Conservation (phyloP, 108 stramenopile species). For the Nannochloropsis gaditana region DNA sequence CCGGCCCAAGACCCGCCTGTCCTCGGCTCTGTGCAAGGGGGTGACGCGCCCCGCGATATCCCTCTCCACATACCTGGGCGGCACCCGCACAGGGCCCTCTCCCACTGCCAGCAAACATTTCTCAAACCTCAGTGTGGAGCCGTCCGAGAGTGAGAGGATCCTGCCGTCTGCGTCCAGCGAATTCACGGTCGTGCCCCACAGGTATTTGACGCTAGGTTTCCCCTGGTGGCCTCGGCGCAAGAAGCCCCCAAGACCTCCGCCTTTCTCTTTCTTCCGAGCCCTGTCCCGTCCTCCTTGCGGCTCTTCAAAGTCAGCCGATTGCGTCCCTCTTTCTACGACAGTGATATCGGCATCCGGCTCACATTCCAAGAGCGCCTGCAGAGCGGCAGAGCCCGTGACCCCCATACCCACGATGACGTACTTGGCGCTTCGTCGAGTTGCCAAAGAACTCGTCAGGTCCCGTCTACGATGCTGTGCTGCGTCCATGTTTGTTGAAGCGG, state of each 20-base stretch:
- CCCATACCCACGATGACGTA: conserved; percentile 44
- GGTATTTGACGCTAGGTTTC: background rate
- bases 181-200: background rate
- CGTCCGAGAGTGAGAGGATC: background rate
- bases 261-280: background rate
- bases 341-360: conserved; percentile 32
- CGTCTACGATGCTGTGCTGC: background rate
- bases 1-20: conserved; percentile 26
- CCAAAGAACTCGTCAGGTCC: background rate
- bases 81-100: conserved; percentile 18
- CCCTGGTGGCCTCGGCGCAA: conserved; percentile 18
- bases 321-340: conserved; percentile 25
- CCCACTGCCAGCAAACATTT: conserved; percentile 37
- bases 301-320: background rate
- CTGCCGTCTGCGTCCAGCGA: conserved; percentile 9
- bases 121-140: conserved; percentile 22
- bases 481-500: background rate
- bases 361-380: conserved; percentile 21
- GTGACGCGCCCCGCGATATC: conserved; percentile 13
- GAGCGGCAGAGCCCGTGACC: conserved; percentile 35
- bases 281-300: too few relatives aligned
- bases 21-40: background rate
- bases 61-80: conserved; percentile 34
- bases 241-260: background rate
- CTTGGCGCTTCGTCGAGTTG: background rate